Evolutionary conservation across 148 eudicot genomes (phyloP), one percentile per base, ranked within the genome.

Genomic region (Cornus controversa): DNA sequence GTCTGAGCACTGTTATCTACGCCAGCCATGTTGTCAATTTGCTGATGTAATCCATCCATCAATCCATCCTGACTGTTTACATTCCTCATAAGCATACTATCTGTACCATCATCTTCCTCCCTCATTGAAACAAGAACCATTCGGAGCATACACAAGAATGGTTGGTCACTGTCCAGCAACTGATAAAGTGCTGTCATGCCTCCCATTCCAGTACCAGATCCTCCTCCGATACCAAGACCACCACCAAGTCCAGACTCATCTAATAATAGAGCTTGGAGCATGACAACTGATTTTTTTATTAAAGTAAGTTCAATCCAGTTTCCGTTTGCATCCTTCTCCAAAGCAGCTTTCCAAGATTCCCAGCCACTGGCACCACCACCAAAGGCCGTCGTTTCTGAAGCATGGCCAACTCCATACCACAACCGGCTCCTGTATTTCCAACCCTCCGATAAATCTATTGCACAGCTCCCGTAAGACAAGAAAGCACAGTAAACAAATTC

Each of bases 181-280:
- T 92, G 98, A 82, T 93, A 96, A 66, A 93, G 93, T 27, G 98
- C 90, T 50, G 97, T 77, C 99, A 96, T 92, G 74, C 98, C 98
- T 71, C 99, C 99, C 98, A 96, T 93, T 81, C 99, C 99, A 62
- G 99, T 96, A 80, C 99, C 99, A 75, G 99, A 96, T 78, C 98
- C 99, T 77, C 99, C 99, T 66, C 99, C 94, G 74, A 93, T 92
- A 71, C 98, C 99, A 76, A 96, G 92, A 73, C 99, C 99, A 63
- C 98, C 98, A 71, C 98, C 99, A 75, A 93, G 93, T 54, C 98
- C 99, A 76, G 99, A 93, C 79, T 96, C 99, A 78, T 96, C 99
- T 81, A 93, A 85, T 74, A 96, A 74, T 84, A 96, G 83, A 77
- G 99, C 93, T 89, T 96, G 97, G 79, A 96, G 92, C 99, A 96